Evolutionary conservation across 495 filamentous ascomycete genomes (phyloP).

Genomic region (Podospora conica): DNA sequence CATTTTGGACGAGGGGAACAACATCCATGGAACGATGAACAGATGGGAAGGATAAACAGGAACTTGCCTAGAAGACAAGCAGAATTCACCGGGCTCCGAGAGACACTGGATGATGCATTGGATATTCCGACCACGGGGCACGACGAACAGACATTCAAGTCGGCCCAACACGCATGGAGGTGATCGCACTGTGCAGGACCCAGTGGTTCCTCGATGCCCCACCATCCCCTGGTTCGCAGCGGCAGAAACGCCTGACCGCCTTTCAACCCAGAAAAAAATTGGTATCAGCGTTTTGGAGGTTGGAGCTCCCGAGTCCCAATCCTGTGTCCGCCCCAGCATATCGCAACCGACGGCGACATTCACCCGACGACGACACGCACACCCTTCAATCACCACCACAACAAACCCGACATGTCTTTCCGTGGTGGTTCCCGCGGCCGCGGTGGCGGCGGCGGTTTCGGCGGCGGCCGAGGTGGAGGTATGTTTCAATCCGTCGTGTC

Average conservation of each 20-base stretch:
- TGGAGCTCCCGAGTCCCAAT: background rate
- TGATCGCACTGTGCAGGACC: background rate
- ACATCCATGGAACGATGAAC: background rate
- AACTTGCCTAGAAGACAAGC: background rate
- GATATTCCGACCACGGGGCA: background rate
- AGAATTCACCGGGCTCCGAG: no score
- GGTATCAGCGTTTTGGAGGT: background rate
- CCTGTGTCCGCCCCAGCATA: background rate
- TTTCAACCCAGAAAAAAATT: conserved; percentile 12
- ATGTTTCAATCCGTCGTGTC: background rate
- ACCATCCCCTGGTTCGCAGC: background rate
- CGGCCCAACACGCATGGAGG: background rate
- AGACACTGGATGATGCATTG: background rate
- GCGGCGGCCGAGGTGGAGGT: conserved; percentile 19
- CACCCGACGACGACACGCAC: background rate
- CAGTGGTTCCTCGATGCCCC: background rate
- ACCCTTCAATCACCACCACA: background rate
- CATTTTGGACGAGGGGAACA: background rate
- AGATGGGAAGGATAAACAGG: background rate
- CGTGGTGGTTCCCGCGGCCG: conserved; percentile 29
- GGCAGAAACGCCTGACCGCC: conserved; percentile 18
- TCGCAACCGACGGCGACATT: background rate
- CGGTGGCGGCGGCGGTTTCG: conserved; percentile 23
- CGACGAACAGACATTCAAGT: background rate
- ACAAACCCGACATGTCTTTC: conserved; percentile 22